These are phyloP conservation scores for Myriosclerotinia scirpicola DNA, from an alignment of 2,329 filamentous ascomycete species.

Conservation along the genomic window DNA sequence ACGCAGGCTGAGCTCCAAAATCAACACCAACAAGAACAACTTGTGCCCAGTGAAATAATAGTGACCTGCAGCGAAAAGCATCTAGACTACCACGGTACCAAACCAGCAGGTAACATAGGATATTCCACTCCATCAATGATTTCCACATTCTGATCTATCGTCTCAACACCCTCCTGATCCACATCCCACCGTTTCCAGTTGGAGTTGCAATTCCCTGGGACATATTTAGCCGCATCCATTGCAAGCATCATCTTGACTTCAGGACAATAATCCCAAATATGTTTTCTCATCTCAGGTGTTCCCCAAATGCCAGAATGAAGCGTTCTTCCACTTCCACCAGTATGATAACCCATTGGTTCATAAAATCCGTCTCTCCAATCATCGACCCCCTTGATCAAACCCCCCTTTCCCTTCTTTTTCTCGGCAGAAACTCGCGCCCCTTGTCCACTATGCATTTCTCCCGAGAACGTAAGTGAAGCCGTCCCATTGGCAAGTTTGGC, in stretches of 20 bases:
- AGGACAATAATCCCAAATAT: conserved; percentile 58
- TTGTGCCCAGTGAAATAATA: too few relatives aligned
- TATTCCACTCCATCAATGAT: conserved; percentile 39
- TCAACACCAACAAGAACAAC: too few relatives aligned
- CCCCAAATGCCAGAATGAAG: conserved; percentile 53
- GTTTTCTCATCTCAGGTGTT: conserved; percentile 47
- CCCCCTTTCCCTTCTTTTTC: conserved; percentile 31
- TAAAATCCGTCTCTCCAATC: conserved; percentile 54
- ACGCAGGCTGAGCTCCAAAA: too few relatives aligned
- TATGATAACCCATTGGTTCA: conserved; percentile 60
- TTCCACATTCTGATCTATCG: conserved; percentile 29
- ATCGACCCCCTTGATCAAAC: conserved; percentile 46
- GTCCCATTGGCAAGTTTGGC: conserved; percentile 54
- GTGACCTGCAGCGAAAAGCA: too few relatives aligned
- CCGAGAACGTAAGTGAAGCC: conserved; percentile 50
- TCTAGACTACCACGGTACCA: conserved; percentile 36
- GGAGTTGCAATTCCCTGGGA: conserved; percentile 49
- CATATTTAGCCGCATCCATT: conserved; percentile 54
- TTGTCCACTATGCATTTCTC: conserved; percentile 49
- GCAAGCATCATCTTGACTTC: conserved; percentile 58
- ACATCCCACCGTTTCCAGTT: conserved; percentile 47
- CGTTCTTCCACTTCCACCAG: conserved; percentile 49
- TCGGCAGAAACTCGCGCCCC: conserved; percentile 33
- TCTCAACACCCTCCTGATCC: conserved; percentile 31
- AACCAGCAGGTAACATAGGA: conserved; percentile 37